Evolutionary conservation across 2,329 filamentous ascomycete genomes (phyloP).

Genomic region (Exserohilum turcica): DNA sequence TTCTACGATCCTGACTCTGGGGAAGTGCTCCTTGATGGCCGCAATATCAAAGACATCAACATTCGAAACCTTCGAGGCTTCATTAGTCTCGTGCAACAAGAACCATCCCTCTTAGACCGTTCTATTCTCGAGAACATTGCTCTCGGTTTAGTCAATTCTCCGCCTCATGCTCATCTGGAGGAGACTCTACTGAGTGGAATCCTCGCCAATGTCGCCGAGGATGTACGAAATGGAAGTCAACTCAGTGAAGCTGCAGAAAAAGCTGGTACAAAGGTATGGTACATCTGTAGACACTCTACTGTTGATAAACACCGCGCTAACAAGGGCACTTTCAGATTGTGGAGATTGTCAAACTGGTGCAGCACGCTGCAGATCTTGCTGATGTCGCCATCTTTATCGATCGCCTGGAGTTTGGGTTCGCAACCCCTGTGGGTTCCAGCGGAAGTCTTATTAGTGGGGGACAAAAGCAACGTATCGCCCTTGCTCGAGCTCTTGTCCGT

Average conservation of each 20-base stretch:
- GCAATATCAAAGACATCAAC: slow-evolving; percentile 47
- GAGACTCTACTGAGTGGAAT: slow-evolving; percentile 55
- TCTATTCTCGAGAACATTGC: slow-evolving; percentile 62
- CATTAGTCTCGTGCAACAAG: slow-evolving; percentile 56
- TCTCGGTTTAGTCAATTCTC: slow-evolving; percentile 54
- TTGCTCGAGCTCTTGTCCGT: slow-evolving; percentile 61
- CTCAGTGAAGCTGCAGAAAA: slow-evolving; percentile 40
- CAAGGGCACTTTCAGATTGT: not conserved
- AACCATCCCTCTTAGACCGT: slow-evolving; percentile 57
- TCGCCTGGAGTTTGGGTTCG: slow-evolving; percentile 56
- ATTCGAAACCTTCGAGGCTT: slow-evolving; percentile 44
- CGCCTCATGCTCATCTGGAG: slow-evolving; percentile 50
- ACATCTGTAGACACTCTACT: not conserved
- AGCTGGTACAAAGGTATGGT: slow-evolving; percentile 20
- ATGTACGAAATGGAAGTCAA: slow-evolving; percentile 58
- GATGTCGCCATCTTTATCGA: slow-evolving; percentile 64
- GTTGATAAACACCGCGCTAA: not conserved
- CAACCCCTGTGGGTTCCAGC: slow-evolving; percentile 57
- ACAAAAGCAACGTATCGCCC: slow-evolving; percentile 64
- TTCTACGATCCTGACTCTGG: slow-evolving; percentile 56
- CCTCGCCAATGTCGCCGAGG: slow-evolving; percentile 58
- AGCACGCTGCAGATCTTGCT: slow-evolving; percentile 60
- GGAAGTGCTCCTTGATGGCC: slow-evolving; percentile 63
- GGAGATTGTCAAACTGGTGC: slow-evolving; percentile 59
- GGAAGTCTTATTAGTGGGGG: slow-evolving; percentile 62